phyloP scores from a whole-genome alignment of 1,284 basidiomycete species.

The Inonotus obliquus region DNA sequence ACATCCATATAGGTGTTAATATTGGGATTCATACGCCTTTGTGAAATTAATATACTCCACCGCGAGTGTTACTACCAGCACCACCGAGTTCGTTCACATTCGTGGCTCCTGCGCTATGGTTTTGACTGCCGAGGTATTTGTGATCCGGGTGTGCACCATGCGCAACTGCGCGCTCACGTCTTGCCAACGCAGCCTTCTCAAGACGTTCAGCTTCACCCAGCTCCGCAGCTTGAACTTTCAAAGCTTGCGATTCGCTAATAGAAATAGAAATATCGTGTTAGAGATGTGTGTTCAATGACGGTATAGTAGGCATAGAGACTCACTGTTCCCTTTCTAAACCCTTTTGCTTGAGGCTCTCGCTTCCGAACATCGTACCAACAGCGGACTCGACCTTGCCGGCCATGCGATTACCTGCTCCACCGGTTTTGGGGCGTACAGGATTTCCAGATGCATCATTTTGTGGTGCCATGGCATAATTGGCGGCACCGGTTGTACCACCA shows the following conservation, averaged over 20 bases:
- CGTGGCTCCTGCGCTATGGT: constrained; percentile 9
- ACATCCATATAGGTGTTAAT: not conserved
- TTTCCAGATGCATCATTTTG: constrained; percentile 9
- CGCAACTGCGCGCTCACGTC: constrained; percentile 48
- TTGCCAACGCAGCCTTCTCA: constrained; percentile 43
- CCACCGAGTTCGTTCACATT: constrained; percentile 12
- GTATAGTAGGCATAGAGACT: constrained; percentile 18
- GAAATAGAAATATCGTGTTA: not conserved
- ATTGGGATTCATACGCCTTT: not conserved
- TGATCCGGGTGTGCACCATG: constrained; percentile 34
- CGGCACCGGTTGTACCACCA: constrained; percentile 3
- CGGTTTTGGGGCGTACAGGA: not conserved
- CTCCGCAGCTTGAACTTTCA: constrained; percentile 44
- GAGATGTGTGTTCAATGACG: not conserved
- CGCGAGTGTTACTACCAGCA: not conserved
- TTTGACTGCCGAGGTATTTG: constrained; percentile 10
- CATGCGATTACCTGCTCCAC: constrained; percentile 24
- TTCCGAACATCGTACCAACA: constrained; percentile 43
- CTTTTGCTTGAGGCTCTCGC: constrained; percentile 43
- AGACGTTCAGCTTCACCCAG: constrained; percentile 51
- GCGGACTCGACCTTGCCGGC: constrained; percentile 47
- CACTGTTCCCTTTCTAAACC: constrained; percentile 50
- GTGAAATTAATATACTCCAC: constrained; percentile 2
- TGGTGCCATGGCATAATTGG: constrained; percentile 10
- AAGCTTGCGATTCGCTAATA: constrained; percentile 39